Percentiles rank a stretch among this genome's conserved stretches.
Conservation (phyloP, 345 rosid genomes). For the Eutrema heterophyllum region DNA sequence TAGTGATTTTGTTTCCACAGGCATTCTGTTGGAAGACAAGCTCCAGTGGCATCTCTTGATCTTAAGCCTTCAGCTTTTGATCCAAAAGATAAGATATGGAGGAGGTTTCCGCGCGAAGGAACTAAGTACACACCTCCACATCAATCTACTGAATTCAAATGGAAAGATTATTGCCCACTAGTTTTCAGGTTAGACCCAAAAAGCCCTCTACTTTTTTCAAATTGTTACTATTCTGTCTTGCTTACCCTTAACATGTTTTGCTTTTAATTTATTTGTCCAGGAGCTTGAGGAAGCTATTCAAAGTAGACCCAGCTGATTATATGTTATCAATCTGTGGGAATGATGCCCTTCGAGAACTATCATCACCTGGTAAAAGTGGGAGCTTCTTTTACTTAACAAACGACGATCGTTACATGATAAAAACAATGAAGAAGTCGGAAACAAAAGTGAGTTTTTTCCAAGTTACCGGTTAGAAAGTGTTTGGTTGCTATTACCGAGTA, state of each 20-base stretch:
- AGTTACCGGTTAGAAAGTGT: neutral
- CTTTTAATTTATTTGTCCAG: conserved; percentile 31
- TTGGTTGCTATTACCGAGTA: neutral
- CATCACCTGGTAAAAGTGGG: conserved; percentile 98
- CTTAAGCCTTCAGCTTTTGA: conserved; percentile 89
- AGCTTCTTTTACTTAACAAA: conserved; percentile 89
- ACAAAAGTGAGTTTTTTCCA: conserved; percentile 52
- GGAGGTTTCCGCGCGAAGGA: conserved; percentile 89
- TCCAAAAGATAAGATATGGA: conserved; percentile 92
- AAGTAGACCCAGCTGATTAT: conserved; percentile 95
- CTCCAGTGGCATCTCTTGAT: conserved; percentile 67
- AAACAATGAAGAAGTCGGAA: conserved; percentile 90
- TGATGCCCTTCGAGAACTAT: conserved; percentile 88
- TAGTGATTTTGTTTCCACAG: conserved; percentile 32
- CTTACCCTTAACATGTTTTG: neutral
- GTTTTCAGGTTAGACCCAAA: conserved; percentile 67
- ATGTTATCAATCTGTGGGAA: conserved; percentile 92
- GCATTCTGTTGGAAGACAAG: conserved; percentile 87
- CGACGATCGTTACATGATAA: conserved; percentile 93
- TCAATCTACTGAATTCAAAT: conserved; percentile 73
- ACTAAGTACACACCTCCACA: conserved; percentile 91
- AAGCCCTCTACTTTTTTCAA: neutral
- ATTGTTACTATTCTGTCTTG: neutral
- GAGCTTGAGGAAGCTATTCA: conserved; percentile 86
- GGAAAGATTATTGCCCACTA: conserved; percentile 98